Evolutionary conservation across 108 stramenopile genomes (phyloP), one percentile per base, ranked within the genome.

Genomic region (Parmales sp.): DNA sequence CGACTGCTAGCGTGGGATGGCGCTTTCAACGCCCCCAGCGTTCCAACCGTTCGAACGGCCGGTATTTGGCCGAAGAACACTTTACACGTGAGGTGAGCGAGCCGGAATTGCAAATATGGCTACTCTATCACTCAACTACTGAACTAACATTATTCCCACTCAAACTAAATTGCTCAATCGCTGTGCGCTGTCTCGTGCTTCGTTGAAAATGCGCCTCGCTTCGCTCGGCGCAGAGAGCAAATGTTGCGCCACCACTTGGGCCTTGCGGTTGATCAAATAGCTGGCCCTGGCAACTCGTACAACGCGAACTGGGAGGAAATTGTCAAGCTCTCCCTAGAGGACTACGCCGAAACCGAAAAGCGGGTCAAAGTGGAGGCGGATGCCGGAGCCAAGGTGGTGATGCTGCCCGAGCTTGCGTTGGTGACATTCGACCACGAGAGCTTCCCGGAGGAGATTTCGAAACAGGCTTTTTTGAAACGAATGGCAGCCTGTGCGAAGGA

Each of bases 371-470:
- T 11, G 25, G 25, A 60, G 29, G 54, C 54, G 5, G 25, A 28
- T 31, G 54, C 54, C 54, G 54, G 54, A 13, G 54, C 54, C 54
- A 60, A 26, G 31, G 29, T 60, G 11, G 54, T 60, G 54, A 60
- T 60, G 54, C 25, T 31, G 1, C 54, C 54, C n/a, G 54, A 60
- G 54, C 54, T 60, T 28, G 25, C 54, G 28, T 31, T 60, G 28
- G 20, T 20, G 54, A 60, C 54, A 2, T 60, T 60, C 23, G 31
- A 60, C 16, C 31, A 31, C 16, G 7, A 5, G 1, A 31, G 54
- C 6, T 28, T 60, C 2, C 2, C 54, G 6, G 28, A 26, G 31
- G 25, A 26, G 28, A 16, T 60, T 6, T 60, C 54, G 31, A 60
- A 28, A 2, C n/a, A 26, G 28, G 25, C 54, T 9, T 16, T 60